Base-by-base conservation (phyloP, 2,329 filamentous ascomycete species). In the Hypocrella siamensis region DNA sequence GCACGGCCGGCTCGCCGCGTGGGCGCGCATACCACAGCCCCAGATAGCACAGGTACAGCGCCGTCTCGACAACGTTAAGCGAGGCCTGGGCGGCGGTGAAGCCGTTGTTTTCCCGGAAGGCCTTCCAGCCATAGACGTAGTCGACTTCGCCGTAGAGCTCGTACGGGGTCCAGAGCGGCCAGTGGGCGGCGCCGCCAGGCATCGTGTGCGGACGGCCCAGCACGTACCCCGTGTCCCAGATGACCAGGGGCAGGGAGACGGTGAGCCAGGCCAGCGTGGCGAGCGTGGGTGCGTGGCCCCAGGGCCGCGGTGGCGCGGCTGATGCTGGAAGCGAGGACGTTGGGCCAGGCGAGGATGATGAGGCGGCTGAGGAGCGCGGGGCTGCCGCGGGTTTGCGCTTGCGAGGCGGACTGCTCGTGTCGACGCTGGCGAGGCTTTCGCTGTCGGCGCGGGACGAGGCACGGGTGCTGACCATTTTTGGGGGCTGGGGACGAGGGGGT, bases 191-290 rank as follows among this genome's bases (percentile, higher is more conserved):
- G 12, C 84, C 84, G 42, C 82, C 81, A 0, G 76, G 72, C 80
- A 93, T 90, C 35, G 75, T 80, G 53, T 77, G 70, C 19, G 85
- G 85, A 15, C 85, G 80, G 33, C 81, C 60, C 29, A 93, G 61
- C 25, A 93, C 73, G 58, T 93, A 93, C 35, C 63, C 60, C 19
- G 70, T 70, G 57, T 93, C 85, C 85, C 85, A 93, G 31, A 71
- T 47, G 30, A 93, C 82, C 37, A 92, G 66, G 2, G 81, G 82
- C 12, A 90, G 57, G 15, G 80, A 85, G 38, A 88, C 40, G 36
- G 65, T 54, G 17, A 93, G 64, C 84, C 84, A 93, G 40, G 74
- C 42, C 27, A 83, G 65, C 16, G 61, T 67, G 1, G 49, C 33
- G 2, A 44, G 37, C 6, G 60, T 53, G 5, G 68, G 67, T 5